Evolutionary conservation across 2,329 filamentous ascomycete genomes (phyloP), one percentile per base, ranked within the genome.

Genomic region (Pestalotiopsis sp.): DNA sequence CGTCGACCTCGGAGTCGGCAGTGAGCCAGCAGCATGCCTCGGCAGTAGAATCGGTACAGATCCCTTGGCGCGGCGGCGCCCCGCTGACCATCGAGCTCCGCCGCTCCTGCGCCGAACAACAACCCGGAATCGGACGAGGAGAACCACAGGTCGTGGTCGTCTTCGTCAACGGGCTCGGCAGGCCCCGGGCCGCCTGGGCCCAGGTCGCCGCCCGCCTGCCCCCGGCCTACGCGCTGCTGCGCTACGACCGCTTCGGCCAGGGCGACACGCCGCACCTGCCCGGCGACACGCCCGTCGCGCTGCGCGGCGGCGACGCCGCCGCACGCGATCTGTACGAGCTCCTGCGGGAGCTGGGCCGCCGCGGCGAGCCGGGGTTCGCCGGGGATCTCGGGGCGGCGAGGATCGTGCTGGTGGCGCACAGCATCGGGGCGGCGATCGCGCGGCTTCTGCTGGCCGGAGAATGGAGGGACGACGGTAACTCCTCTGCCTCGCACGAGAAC

Each of bases 181-280:
- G 25, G 25, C 25, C 64, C 4, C 57, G 20, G 41, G 45, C 49
- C 9, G n/a, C 41, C 4, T 66, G 64, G 64, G 12, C 12, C 27
- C 11, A 36, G 6, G 36, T 36, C 12, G 13, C 25, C 4, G 17
- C 11, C 7, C 64, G 4, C 13, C 49, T 66, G 14, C 64, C 64
- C 13, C n/a, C 11, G 27, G 7, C 31, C 2, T 66, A 58, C 25
- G 57, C 64, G 9, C 64, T 66, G 20, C 39, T 66, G 2, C 23
- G 9, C 25, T 66, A 66, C 64, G 64, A 66, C 27, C 64, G 64
- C 23, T 66, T 66, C 45, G 64, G 64, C 17, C 64, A 66, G n/a
- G 64, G 64, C 45, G 49, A n/a, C 41, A 52, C 64, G 7, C 25
- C 64, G 6, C 64, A 23, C 20, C 17, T 66, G 25, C 64, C 64